These are phyloP conservation scores for Oidiodendron maius DNA, from an alignment of 495 filamentous ascomycete genomes.

Conservation along the genomic window DNA sequence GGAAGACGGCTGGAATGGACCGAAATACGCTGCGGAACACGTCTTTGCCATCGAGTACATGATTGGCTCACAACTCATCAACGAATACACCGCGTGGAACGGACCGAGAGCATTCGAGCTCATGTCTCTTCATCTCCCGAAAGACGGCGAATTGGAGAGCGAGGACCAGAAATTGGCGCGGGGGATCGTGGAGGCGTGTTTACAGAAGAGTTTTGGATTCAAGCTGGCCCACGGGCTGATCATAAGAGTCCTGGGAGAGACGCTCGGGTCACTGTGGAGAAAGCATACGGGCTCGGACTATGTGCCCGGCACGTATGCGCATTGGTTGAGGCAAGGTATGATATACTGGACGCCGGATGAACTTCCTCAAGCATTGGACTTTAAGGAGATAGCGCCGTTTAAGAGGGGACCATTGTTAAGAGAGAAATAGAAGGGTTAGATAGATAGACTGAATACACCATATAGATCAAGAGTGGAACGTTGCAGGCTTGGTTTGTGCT, in stretches of 20 bases:
- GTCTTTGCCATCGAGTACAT: slow-evolving; percentile 45
- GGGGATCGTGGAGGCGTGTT: slow-evolving; percentile 43
- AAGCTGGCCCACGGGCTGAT: slow-evolving; percentile 51
- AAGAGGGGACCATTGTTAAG: slow-evolving; percentile 33
- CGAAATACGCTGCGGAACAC: slow-evolving; percentile 37
- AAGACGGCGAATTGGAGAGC: slow-evolving; percentile 35
- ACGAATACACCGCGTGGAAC: slow-evolving; percentile 43
- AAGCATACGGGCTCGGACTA: slow-evolving; percentile 37
- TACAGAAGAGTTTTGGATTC: slow-evolving; percentile 41
- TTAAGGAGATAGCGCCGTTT: slow-evolving; percentile 29
- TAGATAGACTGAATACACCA: no score
- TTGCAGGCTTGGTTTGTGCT: no score
- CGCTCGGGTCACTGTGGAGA: slow-evolving; percentile 42
- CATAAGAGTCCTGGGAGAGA: slow-evolving; percentile 34
- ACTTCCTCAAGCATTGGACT: slow-evolving; percentile 26
- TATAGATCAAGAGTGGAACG: no score
- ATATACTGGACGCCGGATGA: slow-evolving; percentile 32
- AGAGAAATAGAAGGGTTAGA: slow-evolving; percentile 25
- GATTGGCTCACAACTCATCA: slow-evolving; percentile 43
- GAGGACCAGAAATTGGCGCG: slow-evolving; percentile 41
- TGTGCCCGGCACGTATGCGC: slow-evolving; percentile 37
- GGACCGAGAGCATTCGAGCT: slow-evolving; percentile 41
- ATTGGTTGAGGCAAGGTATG: slow-evolving; percentile 39
- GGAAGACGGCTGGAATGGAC: slow-evolving; percentile 47
- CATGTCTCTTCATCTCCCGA: slow-evolving; percentile 42